A percentile compares a stretch with the other conserved stretches of the same genome.
These are phyloP conservation scores for Auriscalpium microsporum DNA, from an alignment of 768 basidiomycete genomes.

Conservation along the genomic window DNA sequence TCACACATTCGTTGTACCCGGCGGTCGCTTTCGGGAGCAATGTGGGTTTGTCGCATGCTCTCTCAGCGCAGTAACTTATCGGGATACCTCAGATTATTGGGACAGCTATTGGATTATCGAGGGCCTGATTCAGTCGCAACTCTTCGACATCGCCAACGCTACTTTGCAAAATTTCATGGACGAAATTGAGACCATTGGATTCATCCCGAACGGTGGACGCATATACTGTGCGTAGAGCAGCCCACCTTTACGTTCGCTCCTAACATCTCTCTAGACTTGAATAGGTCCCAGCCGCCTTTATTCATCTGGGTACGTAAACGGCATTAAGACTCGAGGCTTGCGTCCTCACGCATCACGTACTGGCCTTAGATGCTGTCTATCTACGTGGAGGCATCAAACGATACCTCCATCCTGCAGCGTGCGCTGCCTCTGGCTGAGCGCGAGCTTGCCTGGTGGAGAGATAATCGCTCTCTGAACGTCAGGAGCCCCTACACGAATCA, in stretches of 20 bases:
- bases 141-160: slow-evolving; percentile 62
- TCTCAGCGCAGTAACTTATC: not conserved
- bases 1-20: slow-evolving; percentile 86
- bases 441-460: slow-evolving; percentile 79
- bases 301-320: slow-evolving; percentile 58
- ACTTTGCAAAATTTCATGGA: slow-evolving; percentile 96
- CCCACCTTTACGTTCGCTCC: not conserved
- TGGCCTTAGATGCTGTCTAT: slow-evolving; percentile 68
- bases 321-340: not conserved
- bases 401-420: slow-evolving; percentile 64
- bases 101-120: slow-evolving; percentile 83
- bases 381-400: slow-evolving; percentile 68
- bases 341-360: not conserved
- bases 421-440: slow-evolving; percentile 81
- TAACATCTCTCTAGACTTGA: slow-evolving; percentile 43
- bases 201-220: slow-evolving; percentile 91
- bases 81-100: slow-evolving; percentile 37
- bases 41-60: slow-evolving; percentile 39
- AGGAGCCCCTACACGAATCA: slow-evolving; percentile 62
- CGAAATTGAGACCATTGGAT: slow-evolving; percentile 73
- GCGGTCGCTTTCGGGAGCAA: slow-evolving; percentile 77
- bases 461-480: slow-evolving; percentile 61
- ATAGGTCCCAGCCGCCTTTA: slow-evolving; percentile 89
- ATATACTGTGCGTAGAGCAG: slow-evolving; percentile 58
- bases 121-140: slow-evolving; percentile 74